phyloP scores from a whole-genome alignment of 805 yeast species.

The Saccharomycopsis guyanensis region DNA sequence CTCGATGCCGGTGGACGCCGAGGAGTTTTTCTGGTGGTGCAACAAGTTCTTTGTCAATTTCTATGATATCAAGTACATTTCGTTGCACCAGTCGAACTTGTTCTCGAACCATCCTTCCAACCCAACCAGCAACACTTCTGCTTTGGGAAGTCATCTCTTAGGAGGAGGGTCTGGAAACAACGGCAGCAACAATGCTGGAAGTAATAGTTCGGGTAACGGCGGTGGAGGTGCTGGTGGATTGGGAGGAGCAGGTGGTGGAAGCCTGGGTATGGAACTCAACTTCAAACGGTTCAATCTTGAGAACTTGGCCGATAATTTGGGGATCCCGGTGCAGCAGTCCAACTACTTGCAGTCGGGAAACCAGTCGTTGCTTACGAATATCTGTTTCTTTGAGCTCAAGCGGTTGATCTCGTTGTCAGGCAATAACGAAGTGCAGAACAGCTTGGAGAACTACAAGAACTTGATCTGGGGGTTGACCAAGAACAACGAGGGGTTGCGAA shows the following conservation, averaged over 20 bases:
- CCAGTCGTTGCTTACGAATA: conserved; percentile 35
- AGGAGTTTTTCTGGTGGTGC: conserved; percentile 68
- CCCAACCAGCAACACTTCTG: background rate
- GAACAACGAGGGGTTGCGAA: conserved; percentile 25
- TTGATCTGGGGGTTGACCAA: conserved; percentile 23
- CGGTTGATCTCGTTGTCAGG: conserved; percentile 11
- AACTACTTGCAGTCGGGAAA: conserved; percentile 34
- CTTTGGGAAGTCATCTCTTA: background rate
- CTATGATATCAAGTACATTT: conserved; percentile 67
- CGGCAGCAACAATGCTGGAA: background rate
- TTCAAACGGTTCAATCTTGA: conserved; percentile 30
- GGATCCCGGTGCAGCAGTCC: conserved; percentile 25
- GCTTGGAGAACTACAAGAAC: conserved; percentile 15
- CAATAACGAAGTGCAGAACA: conserved; percentile 6
- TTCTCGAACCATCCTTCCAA: conserved; percentile 20
- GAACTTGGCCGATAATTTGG: conserved; percentile 37
- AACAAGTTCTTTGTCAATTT: conserved; percentile 69
- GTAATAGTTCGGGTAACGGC: conserved; percentile 1
- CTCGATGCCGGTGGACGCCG: conserved; percentile 71
- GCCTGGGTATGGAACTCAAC: conserved; percentile 22
- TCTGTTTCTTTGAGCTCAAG: conserved; percentile 35
- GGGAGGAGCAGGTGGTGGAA: background rate
- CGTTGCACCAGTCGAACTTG: conserved; percentile 27
- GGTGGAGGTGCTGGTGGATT: background rate
- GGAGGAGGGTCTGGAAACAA: background rate